phyloP scores from a whole-genome alignment of 768 basidiomycete genomes.

The Mycena amicta region DNA sequence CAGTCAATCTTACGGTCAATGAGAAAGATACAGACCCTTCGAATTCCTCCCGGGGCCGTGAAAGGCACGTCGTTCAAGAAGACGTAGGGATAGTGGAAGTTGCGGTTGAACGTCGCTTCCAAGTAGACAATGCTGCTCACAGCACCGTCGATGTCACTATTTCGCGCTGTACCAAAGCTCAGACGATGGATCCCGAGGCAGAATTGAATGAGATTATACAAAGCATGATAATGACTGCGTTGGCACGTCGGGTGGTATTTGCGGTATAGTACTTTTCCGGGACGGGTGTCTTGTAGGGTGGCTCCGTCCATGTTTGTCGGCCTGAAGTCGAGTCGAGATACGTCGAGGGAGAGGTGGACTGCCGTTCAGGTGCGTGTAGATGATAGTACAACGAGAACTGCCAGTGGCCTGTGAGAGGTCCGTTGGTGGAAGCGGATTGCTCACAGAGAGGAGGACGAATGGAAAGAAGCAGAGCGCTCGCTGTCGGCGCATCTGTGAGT shows the following conservation, averaged over 20 bases:
- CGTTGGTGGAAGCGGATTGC: background rate
- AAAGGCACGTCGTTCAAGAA: constrained; percentile 67
- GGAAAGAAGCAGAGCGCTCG: background rate
- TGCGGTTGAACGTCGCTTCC: constrained; percentile 62
- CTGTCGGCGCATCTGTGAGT: background rate
- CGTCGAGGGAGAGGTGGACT: background rate
- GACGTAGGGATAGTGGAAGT: constrained; percentile 63
- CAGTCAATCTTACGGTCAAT: background rate
- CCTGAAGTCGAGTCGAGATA: no score
- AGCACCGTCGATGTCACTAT: constrained; percentile 48
- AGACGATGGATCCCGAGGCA: background rate
- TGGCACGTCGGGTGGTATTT: background rate
- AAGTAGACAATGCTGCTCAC: constrained; percentile 54
- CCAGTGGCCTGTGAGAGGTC: background rate
- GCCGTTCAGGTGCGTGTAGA: background rate
- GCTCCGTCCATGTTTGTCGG: background rate
- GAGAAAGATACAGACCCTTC: constrained; percentile 32
- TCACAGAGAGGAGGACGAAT: background rate
- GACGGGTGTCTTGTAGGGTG: background rate
- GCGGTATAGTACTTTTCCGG: background rate
- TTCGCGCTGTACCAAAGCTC: constrained; percentile 34
- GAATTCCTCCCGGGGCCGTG: constrained; percentile 55
- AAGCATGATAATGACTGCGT: background rate
- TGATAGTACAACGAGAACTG: background rate
- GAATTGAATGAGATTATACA: background rate